These are phyloP conservation scores for Globisporangium orthogonon DNA, from an alignment of 352 stramenopile species.

Conservation along the genomic window DNA sequence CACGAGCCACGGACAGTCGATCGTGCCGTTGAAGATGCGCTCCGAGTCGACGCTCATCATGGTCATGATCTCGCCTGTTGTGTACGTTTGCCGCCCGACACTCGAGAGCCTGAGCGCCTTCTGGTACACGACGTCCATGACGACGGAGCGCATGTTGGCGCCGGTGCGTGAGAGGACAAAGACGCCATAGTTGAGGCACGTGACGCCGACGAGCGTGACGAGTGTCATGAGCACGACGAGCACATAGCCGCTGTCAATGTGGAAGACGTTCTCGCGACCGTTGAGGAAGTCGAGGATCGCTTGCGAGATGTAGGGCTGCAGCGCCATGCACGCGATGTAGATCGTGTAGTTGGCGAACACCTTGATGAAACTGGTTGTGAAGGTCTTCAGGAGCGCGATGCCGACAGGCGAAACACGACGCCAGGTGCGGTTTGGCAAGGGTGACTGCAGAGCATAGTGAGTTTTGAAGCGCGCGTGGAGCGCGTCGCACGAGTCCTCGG, in stretches of 20 bases:
- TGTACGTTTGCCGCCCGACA: conserved; percentile 15
- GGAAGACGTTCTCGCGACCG: conserved; percentile 3
- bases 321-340: conserved; percentile 2
- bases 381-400: no score
- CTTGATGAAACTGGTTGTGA: no score
- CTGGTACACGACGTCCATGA: conserved; percentile 19
- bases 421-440: no score
- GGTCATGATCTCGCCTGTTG: conserved; percentile 21
- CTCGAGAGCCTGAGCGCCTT: conserved; percentile 9
- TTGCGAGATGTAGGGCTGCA: conserved; percentile 18
- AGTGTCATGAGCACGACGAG: conserved; percentile 16
- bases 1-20: conserved; percentile 3
- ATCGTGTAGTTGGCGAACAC: no score
- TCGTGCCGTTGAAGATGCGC: conserved; percentile 17
- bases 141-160: conserved; percentile 15
- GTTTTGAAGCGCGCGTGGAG: no score
- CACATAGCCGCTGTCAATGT: conserved; percentile 14
- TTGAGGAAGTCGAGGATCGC: conserved; percentile 20
- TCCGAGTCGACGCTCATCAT: conserved; percentile 21
- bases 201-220: conserved; percentile 14
- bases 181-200: conserved; percentile 16
- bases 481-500: no score
- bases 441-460: no score
- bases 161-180: conserved; percentile 17
- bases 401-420: no score